Conservation (phyloP, 2,329 filamentous ascomycete species). For the Sporothrix pseudoabietina region DNA sequence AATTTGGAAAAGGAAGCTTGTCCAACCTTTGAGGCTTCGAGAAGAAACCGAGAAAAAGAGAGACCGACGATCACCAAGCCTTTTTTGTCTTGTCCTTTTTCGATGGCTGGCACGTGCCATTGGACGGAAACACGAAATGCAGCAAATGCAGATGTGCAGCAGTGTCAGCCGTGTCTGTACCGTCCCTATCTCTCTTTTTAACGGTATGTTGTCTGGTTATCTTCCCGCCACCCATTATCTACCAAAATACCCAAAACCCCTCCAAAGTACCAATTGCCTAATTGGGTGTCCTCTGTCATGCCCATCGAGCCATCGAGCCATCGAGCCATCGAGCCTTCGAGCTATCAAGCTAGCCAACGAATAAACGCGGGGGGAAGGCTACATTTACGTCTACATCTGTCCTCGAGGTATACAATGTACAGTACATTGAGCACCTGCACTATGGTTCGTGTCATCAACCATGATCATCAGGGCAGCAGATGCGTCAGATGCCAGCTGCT, state of each 20-base stretch:
- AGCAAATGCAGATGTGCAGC: background rate
- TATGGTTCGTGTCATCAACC: background rate
- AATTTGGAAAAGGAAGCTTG: background rate
- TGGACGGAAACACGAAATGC: background rate
- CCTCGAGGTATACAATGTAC: background rate
- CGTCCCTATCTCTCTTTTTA: background rate
- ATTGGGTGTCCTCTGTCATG: background rate
- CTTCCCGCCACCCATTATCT: background rate
- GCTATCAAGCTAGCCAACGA: background rate
- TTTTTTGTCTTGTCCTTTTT: background rate
- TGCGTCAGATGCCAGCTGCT: background rate
- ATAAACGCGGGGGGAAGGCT: background rate
- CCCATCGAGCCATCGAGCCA: background rate
- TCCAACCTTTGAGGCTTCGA: background rate
- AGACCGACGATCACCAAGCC: background rate
- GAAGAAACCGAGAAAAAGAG: background rate
- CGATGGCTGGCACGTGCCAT: conserved; percentile 13
- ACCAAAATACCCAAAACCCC: background rate
- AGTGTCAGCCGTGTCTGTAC: too few relatives aligned
- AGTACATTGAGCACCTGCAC: background rate
- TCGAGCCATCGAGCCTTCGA: too few relatives aligned
- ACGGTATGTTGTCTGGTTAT: background rate
- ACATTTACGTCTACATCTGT: background rate
- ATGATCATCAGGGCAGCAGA: background rate
- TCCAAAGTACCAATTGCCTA: background rate